Evolutionary conservation across 441 rosid genomes (phyloP).

Genomic region (Syzygium syzygioides): DNA sequence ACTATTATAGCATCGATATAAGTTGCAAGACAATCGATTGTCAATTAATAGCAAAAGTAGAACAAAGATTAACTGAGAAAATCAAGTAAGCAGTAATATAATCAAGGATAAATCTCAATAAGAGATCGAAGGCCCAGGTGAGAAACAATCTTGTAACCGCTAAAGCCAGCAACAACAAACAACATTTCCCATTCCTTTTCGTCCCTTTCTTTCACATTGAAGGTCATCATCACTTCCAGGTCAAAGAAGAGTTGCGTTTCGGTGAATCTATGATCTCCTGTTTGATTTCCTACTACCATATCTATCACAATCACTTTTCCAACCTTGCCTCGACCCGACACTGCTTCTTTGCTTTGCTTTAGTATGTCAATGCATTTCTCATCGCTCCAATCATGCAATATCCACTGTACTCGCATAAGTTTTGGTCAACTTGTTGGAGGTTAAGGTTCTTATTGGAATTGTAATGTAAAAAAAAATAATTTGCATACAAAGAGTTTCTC

Average conservation of each 20-base stretch:
- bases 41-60: neutral
- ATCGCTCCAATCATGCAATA: neutral
- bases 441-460: too few relatives aligned
- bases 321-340: neutral
- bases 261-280: neutral
- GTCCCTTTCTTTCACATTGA: neutral
- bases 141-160: neutral
- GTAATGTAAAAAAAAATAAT: too few relatives aligned
- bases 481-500: neutral
- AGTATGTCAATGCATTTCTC: neutral
- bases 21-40: neutral
- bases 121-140: neutral
- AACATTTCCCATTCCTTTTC: neutral
- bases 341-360: neutral
- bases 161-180: neutral
- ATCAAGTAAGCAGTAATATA: neutral
- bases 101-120: neutral
- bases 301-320: neutral
- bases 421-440: neutral
- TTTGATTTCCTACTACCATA: neutral
- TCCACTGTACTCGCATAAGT: neutral
- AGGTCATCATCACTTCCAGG: neutral
- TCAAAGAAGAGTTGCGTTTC: neutral
- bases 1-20: neutral
- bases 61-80: neutral